Evolutionary conservation across 2,329 filamentous ascomycete genomes (phyloP).

Genomic region (Fusarium pininemorale): DNA sequence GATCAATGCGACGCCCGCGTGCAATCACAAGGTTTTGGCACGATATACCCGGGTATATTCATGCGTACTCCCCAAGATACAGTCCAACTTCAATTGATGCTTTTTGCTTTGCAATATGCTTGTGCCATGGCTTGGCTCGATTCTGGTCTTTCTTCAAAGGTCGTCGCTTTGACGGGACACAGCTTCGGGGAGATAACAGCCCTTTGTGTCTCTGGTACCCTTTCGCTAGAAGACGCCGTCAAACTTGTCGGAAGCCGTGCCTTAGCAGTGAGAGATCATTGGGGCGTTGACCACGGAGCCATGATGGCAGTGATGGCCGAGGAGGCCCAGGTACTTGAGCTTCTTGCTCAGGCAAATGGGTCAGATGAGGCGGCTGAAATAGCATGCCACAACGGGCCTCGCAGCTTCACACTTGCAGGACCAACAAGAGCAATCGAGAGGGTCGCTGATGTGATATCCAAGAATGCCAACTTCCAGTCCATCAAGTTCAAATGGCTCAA

Average conservation of each 20-base stretch:
- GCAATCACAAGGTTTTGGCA: background rate
- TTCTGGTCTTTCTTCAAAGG: background rate
- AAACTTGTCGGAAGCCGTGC: background rate
- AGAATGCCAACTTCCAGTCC: background rate
- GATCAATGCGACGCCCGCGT: background rate
- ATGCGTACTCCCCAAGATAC: background rate
- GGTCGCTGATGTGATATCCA: constrained; percentile 13
- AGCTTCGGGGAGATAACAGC: constrained; percentile 48
- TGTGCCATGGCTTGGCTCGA: background rate
- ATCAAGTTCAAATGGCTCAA: constrained; percentile 51
- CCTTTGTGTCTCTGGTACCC: constrained; percentile 46
- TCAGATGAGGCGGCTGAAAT: background rate
- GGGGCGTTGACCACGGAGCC: background rate
- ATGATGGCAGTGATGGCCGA: constrained; percentile 16
- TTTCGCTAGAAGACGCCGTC: constrained; percentile 46
- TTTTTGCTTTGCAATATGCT: background rate
- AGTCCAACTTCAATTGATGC: background rate
- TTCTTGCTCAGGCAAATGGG: background rate
- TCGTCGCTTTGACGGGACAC: background rate
- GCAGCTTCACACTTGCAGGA: constrained; percentile 7
- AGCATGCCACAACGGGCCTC: constrained; percentile 5
- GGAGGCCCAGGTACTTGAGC: background rate
- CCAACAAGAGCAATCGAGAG: background rate
- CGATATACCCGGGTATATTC: background rate
- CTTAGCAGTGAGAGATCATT: background rate